Evolutionary conservation across 2,329 filamentous ascomycete genomes (phyloP).

Genomic region (Plectosphaerella plurivora): DNA sequence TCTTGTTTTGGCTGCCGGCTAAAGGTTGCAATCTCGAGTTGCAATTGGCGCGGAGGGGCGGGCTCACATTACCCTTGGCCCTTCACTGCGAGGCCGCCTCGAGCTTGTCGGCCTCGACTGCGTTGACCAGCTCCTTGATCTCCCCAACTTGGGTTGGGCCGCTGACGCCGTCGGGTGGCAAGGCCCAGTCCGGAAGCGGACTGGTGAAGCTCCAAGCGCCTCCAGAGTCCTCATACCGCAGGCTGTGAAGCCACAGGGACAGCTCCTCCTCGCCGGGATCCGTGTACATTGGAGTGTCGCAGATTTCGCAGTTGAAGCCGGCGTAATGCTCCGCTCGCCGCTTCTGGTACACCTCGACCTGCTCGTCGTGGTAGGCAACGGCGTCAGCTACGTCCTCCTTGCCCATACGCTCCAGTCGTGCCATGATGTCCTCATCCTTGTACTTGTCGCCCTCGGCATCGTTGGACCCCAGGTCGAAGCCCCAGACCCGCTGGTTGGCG

Average conservation of each 20-base stretch:
- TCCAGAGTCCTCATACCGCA: conserved; percentile 78
- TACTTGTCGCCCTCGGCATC: conserved; percentile 63
- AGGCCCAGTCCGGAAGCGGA: conserved; percentile 77
- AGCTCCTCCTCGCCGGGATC: conserved; percentile 89
- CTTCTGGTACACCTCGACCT: conserved; percentile 87
- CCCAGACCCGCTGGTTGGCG: conserved; percentile 90
- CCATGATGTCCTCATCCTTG: conserved; percentile 86
- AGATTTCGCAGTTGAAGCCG: conserved; percentile 74
- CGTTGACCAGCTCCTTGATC: conserved; percentile 55
- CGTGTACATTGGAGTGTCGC: conserved; percentile 84
- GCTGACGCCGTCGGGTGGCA: conserved; percentile 68
- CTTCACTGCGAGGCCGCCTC: conserved; percentile 19
- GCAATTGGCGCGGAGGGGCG: background rate
- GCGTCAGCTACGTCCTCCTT: conserved; percentile 90
- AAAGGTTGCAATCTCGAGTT: too few relatives aligned
- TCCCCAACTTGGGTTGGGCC: conserved; percentile 67
- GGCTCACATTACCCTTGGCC: background rate
- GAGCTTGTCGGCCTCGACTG: conserved; percentile 41
- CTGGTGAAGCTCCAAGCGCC: conserved; percentile 88
- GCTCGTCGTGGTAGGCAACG: conserved; percentile 88
- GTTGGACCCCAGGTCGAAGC: conserved; percentile 66
- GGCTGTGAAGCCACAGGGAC: conserved; percentile 88
- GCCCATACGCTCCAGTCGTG: conserved; percentile 80
- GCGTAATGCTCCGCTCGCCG: conserved; percentile 91
- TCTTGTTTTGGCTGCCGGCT: too few relatives aligned